Evolutionary conservation across 2,329 filamentous ascomycete species (phyloP), one percentile per base, ranked within the genome.

Genomic region (Phialophora chinensis): DNA sequence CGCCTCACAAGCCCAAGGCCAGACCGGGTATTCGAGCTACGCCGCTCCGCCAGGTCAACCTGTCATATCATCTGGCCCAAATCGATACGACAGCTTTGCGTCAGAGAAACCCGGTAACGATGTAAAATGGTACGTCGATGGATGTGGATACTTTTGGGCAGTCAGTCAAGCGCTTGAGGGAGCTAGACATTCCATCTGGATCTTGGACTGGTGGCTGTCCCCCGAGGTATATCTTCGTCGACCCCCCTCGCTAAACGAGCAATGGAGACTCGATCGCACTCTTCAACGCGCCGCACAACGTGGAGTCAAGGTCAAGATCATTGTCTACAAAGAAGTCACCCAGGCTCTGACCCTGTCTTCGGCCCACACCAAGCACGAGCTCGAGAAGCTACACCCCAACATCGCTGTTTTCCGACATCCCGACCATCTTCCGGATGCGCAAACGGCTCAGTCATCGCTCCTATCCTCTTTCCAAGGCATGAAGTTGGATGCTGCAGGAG

Each of bases 311-410:
- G 84, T 97, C 72, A 90, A 93, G 73, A 84, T 96, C 60, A 93
- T 97, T 61, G 91, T 97, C 11, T 97, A 97, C 81, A 97, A 96
- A 79, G 93, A 97, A 79, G 91, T 94, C 7, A 87, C 90, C 3
- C 90, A 92, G 74, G 91, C 92, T 47, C 80, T 96, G 74, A 93
- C 78, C 83, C 84, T 90, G 58, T 88, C 83, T 11, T 89, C 85
- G 0, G 78, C 88, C 73, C 92, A 96, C 75, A 96, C 92, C 4
- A 95, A 94, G 74, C 88, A 92, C 74, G 84, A 85, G 50, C 81
- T 97, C 33, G 92, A 97, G 75, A 84, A 80, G 7, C 83, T 94
- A 42, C 91, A 95, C 74, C 87, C 87, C 8, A 96, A 96, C 74
- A 95, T 97, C 77, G 86, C 87, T 53, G 93, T 97, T 11, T 96